phyloP scores from a whole-genome alignment of 169 alveolate species.

The Plasmodium gonderi region DNA sequence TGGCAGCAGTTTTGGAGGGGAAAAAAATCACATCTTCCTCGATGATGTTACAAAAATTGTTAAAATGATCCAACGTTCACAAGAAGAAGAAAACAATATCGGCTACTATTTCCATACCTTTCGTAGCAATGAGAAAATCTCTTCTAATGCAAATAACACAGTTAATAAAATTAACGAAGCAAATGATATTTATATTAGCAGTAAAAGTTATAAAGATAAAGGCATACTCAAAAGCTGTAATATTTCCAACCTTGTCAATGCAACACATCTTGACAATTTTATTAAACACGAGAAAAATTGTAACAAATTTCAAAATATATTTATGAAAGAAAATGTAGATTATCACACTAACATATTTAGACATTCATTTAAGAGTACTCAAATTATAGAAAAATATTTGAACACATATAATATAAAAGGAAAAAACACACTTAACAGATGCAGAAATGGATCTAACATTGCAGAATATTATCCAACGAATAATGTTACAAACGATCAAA shows the following conservation, averaged over 20 bases:
- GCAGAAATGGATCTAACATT: neutral
- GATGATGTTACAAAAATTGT: neutral
- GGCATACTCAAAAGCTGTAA: neutral
- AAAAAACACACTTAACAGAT: neutral
- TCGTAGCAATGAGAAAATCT: neutral
- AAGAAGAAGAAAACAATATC: neutral
- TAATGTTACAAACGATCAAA: neutral
- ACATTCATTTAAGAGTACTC: neutral
- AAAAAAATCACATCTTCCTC: neutral
- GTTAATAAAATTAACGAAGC: neutral
- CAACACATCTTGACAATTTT: neutral
- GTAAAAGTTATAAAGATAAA: neutral
- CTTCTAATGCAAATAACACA: neutral
- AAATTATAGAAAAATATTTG: neutral
- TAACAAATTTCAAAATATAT: neutral
- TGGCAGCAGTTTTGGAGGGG: neutral
- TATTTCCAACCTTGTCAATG: neutral
- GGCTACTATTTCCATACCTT: neutral
- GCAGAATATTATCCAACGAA: neutral
- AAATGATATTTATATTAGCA: neutral
- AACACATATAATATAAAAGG: neutral
- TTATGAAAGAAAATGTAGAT: neutral
- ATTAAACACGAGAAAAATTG: neutral
- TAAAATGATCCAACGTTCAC: neutral
- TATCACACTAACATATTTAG: neutral